Evolutionary conservation across 129 eudicot genomes (phyloP), one percentile per base, ranked within the genome.

Genomic region (Pseudognaphalium luteoalbum): DNA sequence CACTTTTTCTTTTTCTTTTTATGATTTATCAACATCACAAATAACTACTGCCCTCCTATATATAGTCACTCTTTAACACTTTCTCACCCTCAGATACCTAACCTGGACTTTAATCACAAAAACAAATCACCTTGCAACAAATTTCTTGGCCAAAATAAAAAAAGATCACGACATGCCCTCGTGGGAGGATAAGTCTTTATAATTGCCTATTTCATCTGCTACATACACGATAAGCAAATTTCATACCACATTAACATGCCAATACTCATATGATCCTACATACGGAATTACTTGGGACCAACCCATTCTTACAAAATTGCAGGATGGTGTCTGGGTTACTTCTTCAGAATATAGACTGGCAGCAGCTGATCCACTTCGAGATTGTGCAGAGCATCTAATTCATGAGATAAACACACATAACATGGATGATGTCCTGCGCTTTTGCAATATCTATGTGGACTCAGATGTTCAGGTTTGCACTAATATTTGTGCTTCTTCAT

Each of bases 311-410:
- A 67, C 39, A 14, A 47, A 47, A 57, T 29, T 73, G 41, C 86
- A 89, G 96, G 91, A 86, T 80, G 98, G 96, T 81, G 82, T 86
- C 7, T 94, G 98, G 98, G 86, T 94, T 68, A 71, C 74, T 35
- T 81, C 89, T 51, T 77, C 87, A 21, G 97, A 91, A 59, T 94
- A 94, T 78, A 81, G 62, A 59, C 47, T 73, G 44, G 93, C 97
- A 71, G 81, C 63, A 59, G 86, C 98, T 9, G 98, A 88, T 81
- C 98, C 98, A 59, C 97, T 94, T 37, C 81, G 97, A 50, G 93
- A 86, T 71, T 79, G 74, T 75, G 97, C 96, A 10, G 89, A 89
- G 39, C 87, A 62, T 68, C 69, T 94, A 68, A 86, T 91, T 70
- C 81, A 74, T 41, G 98, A 88, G 85, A 86, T 94, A 17, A 94